Percentiles rank a stretch among this genome's conserved stretches.
phyloP scores from a whole-genome alignment of 345 rosid genomes.

The Sonneratia alba region DNA sequence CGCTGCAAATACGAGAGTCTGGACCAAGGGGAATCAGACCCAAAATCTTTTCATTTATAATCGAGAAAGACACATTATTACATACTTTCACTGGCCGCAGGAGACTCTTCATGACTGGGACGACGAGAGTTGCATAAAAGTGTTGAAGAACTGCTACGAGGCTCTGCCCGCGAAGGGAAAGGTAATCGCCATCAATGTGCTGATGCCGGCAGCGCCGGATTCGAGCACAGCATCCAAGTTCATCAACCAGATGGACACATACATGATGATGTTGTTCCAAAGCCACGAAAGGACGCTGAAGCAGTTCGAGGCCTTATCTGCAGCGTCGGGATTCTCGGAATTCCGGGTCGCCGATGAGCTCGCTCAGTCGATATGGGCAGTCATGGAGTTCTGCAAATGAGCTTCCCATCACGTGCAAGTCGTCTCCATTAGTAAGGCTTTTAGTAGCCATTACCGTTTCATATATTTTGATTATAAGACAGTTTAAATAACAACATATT shows the following conservation, averaged over 20 bases:
- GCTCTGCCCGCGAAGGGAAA: constrained; percentile 10
- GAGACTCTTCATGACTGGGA: constrained; percentile 14
- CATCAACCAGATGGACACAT: background rate
- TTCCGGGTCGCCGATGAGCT: background rate
- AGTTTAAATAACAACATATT: too few species aligned
- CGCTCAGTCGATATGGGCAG: constrained; percentile 3
- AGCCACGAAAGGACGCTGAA: constrained; percentile 18
- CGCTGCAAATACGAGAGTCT: too few species aligned
- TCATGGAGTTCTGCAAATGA: constrained; percentile 14
- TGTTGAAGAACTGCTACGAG: constrained; percentile 20
- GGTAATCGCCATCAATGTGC: background rate
- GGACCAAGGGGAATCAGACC: background rate
- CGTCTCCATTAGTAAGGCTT: background rate
- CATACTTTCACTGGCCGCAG: background rate
- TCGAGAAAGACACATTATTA: too few species aligned
- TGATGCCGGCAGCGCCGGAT: constrained; percentile 11
- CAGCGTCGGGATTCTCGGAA: constrained; percentile 11
- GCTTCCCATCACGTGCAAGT: background rate
- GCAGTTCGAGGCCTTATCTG: constrained; percentile 10
- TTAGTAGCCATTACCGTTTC: too few species aligned
- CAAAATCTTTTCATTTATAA: too few species aligned
- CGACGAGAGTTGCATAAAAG: constrained; percentile 12
- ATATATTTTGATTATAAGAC: too few species aligned
- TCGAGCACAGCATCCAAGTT: constrained; percentile 7
- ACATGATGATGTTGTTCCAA: constrained; percentile 4